Base-by-base conservation (phyloP, 306 rosid species). In the Cucumis melo region DNA sequence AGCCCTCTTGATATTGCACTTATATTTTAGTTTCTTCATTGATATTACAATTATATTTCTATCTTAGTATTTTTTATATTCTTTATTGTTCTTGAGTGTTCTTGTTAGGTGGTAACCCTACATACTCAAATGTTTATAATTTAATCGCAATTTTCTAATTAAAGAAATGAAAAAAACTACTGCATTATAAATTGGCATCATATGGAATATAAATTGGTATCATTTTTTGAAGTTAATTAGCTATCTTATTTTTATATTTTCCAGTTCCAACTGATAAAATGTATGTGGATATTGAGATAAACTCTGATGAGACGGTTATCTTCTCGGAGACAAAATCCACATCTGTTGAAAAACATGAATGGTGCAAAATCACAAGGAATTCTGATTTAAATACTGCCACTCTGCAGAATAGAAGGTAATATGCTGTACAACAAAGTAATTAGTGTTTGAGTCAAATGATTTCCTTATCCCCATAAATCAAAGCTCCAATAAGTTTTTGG, bases 351-450 rank as follows among this genome's bases (percentile, higher is more conserved):
- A 81, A 86, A 50, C 87, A 51, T 59, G 81, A 81, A 78, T 93
- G 98, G 97, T 93, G 97, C 88, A 89, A 87, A 81, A 84, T 93
- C 77, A 77, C 74, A 7, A 85, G 92, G 82, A 91, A 85, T 82
- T 83, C 92, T 15, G 92, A 93, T 78, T 77, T 79, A 32, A 86
- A 82, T 77, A 88, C 93, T 78, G 92, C 93, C 78, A 89, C 93
- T 20, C 38, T 93, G 20, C 81, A 81, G 71, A 91, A 91, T 76
- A 77, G 77, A 81, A 89, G 97, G 97, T 91, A 75, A 73, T 21
- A 48, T 77, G 75, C 39, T 17, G 57, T 10, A 13, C 44, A 54
- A 58, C 41, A 17, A 57, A 41, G 19, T 67, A 42, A 42, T 67
- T 42, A 67, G 29, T 42, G 5, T 21, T 67, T 11, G 13, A 67